Conservation (phyloP, 225 moss, liverwort and hornwort genomes). For the Sphagnum tenellum region DNA sequence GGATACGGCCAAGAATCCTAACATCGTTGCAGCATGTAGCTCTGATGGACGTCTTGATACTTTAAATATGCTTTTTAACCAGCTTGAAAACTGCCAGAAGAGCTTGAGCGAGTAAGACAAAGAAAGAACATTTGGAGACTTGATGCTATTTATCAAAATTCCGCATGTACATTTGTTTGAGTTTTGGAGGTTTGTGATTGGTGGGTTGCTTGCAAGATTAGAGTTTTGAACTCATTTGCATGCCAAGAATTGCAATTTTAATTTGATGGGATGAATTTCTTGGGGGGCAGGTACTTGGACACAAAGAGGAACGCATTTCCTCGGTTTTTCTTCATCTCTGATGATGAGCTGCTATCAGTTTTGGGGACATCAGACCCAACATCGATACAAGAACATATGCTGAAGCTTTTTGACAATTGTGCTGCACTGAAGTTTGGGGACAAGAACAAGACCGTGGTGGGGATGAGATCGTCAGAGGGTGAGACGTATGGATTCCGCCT, state of each 20-base stretch:
- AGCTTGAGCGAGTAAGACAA: slow-evolving; percentile 60
- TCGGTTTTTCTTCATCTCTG: slow-evolving; percentile 79
- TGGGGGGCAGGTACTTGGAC: slow-evolving; percentile 58
- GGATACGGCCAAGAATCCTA: slow-evolving; percentile 56
- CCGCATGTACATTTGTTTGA: not conserved
- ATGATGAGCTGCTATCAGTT: slow-evolving; percentile 75
- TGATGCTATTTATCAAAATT: too few relatives aligned
- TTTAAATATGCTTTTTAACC: slow-evolving; percentile 53
- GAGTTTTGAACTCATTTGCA: not conserved
- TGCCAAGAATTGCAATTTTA: not conserved
- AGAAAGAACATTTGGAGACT: too few relatives aligned
- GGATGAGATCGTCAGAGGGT: slow-evolving; percentile 57
- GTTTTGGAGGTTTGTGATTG: not conserved
- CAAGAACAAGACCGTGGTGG: slow-evolving; percentile 52
- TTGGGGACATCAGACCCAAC: slow-evolving; percentile 73
- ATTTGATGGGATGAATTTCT: not conserved
- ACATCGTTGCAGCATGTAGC: slow-evolving; percentile 66
- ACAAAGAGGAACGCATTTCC: slow-evolving; percentile 78
- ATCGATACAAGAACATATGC: slow-evolving; percentile 83
- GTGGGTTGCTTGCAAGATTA: not conserved
- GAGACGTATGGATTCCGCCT: slow-evolving; percentile 44
- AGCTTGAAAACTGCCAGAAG: slow-evolving; percentile 88
- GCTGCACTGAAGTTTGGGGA: slow-evolving; percentile 63
- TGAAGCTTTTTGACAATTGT: slow-evolving; percentile 83
- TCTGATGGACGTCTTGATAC: slow-evolving; percentile 61